Percentiles rank a stretch among this genome's conserved stretches.
Evolutionary conservation across 1,284 basidiomycete genomes (phyloP).

Genomic region (Mrakiaceae sp.): DNA sequence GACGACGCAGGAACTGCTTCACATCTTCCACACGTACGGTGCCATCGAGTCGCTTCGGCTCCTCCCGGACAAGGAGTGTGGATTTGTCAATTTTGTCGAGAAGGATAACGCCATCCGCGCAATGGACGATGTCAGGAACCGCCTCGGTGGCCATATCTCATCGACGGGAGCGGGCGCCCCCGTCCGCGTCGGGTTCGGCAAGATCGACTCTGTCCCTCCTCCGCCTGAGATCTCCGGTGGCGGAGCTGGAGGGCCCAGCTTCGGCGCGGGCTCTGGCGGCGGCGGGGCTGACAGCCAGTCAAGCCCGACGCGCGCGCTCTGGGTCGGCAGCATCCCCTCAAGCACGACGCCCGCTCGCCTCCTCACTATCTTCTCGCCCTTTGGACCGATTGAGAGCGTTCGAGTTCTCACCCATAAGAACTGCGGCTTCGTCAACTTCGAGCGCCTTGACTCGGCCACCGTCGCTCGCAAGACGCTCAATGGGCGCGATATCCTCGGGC

Average conservation of each 20-base stretch:
- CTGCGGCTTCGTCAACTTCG: conserved; percentile 94
- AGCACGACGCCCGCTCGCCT: conserved; percentile 87
- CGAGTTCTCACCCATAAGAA: conserved; percentile 93
- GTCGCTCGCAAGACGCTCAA: conserved; percentile 88
- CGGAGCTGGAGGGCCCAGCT: conserved; percentile 15
- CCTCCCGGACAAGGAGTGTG: conserved; percentile 90
- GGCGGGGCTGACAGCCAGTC: conserved; percentile 34
- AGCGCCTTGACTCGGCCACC: conserved; percentile 90
- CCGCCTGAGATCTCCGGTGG: conserved; percentile 37
- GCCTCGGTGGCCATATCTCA: conserved; percentile 76
- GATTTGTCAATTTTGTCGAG: conserved; percentile 97
- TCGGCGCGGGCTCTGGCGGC: conserved; percentile 9
- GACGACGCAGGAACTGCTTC: conserved; percentile 85
- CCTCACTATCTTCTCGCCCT: conserved; percentile 80
- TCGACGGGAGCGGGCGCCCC: conserved; percentile 85
- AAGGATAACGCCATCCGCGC: conserved; percentile 87
- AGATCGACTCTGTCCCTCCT: conserved; percentile 73
- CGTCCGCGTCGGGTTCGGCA: conserved; percentile 94
- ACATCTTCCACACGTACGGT: conserved; percentile 90
- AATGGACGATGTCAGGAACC: conserved; percentile 83
- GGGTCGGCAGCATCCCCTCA: conserved; percentile 91
- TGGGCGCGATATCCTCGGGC: conserved; percentile 85
- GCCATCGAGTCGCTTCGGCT: conserved; percentile 89
- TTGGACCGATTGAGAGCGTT: conserved; percentile 92
- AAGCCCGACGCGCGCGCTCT: conserved; percentile 50